Evolutionary conservation across 495 filamentous ascomycete species (phyloP), one percentile per base, ranked within the genome.

Genomic region (Copromyces sp.): DNA sequence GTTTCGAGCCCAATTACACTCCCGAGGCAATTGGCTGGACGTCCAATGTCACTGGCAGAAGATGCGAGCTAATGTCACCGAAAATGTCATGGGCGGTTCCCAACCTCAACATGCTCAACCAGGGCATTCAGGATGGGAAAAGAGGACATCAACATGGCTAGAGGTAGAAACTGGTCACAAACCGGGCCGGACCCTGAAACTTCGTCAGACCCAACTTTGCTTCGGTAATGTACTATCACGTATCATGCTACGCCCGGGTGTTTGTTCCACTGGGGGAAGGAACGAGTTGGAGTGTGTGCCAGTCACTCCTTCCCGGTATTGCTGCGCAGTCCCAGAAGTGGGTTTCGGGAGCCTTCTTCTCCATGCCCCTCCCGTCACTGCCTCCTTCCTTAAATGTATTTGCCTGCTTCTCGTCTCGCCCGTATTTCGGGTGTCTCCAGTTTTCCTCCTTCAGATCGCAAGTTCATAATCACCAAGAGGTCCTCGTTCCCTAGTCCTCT

Each of bases 151-250:
- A 72, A 77, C 73, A 73, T 38, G 39, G 39, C 74, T 75, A 59
- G 47, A 59, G 39, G 74, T 75, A 59, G 47, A 59, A 32, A 61
- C 53, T 37, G 53, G 53, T 37, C 53, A 35, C 29, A 35, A 75
- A 73, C 74, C 70, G 75, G 69, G 70, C 72, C 73, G 77, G 82
- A 79, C 81, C 81, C 77, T 82, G 82, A 81, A 82, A 82, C 79
- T 74, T 71, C 61, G 71, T 74, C 71, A 74, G 70, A 74, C 20
- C 72, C 71, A 53, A 17, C 71, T 47, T 72, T 73, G 72, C 70
- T 61, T 61, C 12, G 53, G 53, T 35, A 61, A 61, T 35, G 29
- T 35, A 35, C 53, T 35, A 35, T 61, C 53, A 61, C 53, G 29
- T 61, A 61, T 61, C 53, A 61, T 65, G 29, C 53, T 65, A 65